Evolutionary conservation across 495 filamentous ascomycete species (phyloP).

Genomic region (Tuber aestivum): DNA sequence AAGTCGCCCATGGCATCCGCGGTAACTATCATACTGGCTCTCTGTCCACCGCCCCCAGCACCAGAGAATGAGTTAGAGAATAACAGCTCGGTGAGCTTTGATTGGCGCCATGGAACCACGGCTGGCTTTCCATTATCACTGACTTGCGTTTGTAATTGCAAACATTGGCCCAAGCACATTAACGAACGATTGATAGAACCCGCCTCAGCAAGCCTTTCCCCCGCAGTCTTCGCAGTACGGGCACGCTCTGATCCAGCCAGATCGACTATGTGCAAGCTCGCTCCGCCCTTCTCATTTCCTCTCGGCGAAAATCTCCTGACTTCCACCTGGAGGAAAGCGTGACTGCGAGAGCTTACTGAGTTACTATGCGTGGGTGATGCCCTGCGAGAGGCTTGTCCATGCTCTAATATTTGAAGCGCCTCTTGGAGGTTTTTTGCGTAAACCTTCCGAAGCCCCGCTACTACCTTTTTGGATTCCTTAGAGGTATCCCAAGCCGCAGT

Average conservation of each 20-base stretch:
- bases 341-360: constrained; percentile 78
- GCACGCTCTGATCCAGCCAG: constrained; percentile 91
- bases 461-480: constrained; percentile 58
- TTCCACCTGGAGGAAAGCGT: constrained; percentile 95
- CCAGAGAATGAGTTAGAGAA: constrained; percentile 93
- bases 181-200: constrained; percentile 96
- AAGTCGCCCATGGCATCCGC: constrained; percentile 91
- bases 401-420: constrained; percentile 83
- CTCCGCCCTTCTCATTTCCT: constrained; percentile 46
- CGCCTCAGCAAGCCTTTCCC: constrained; percentile 85
- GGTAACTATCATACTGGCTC: constrained; percentile 88
- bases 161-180: constrained; percentile 96
- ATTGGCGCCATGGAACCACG: constrained; percentile 86
- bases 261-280: constrained; percentile 83
- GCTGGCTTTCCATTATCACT: constrained; percentile 25
- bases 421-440: constrained; percentile 79
- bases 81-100: constrained; percentile 91
- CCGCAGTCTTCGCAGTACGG: constrained; percentile 84
- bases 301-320: constrained; percentile 55
- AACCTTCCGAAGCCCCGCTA: constrained; percentile 84
- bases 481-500: constrained; percentile 34
- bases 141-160: constrained; percentile 76
- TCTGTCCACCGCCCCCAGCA: constrained; percentile 47
- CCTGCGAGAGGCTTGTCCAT: constrained; percentile 76
- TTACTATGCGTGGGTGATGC: constrained; percentile 89